Evolutionary conservation across 78 protist genomes (phyloP), one percentile per base, ranked within the genome.

Genomic region (Pigoraptor vietnamica): DNA sequence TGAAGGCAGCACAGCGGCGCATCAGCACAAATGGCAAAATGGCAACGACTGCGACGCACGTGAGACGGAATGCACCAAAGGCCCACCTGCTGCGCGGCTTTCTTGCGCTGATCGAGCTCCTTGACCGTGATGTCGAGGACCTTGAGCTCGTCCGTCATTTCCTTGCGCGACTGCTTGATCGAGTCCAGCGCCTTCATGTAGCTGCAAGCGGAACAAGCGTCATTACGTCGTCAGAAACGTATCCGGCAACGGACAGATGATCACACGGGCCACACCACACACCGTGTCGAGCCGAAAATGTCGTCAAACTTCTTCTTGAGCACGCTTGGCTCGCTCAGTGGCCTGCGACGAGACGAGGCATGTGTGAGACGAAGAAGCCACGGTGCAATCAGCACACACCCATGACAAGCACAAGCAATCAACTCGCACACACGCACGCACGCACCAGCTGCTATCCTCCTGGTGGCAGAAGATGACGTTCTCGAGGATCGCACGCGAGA

Each of bases 391-490:
- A n/a, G n/a, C n/a, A n/a, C n/a, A n/a, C n/a, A n/a, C n/a, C n/a
- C n/a, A n/a, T n/a, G n/a, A n/a, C n/a, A n/a, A n/a, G n/a, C n/a
- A n/a, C n/a, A n/a, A n/a, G n/a, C n/a, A n/a, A n/a, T n/a, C n/a
- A n/a, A n/a, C n/a, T n/a, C n/a, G n/a, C n/a, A n/a, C n/a, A n/a
- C n/a, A n/a, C n/a, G n/a, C n/a, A n/a, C n/a, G n/a, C n/a, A n/a
- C n/a, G 24, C 21, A 81, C 99, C 99, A 99, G 94, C 96, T 93
- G 23, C 98, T 93, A 2, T 98, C 99, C 37, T 99, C 99, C 89
- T 99, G 99, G 90, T 99, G 99, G 92, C 99, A 98, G 93, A 99
- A 99, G 34, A 99, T 95, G 89, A 99, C 99, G 39, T 97, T 93
- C 67, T 98, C 99, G 6, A 98, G 94, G 14, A 98, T 87, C 14